Percentiles rank a stretch among this genome's conserved stretches.
Evolutionary conservation across 805 yeast species (phyloP).

Genomic region (Candida ulmi): DNA sequence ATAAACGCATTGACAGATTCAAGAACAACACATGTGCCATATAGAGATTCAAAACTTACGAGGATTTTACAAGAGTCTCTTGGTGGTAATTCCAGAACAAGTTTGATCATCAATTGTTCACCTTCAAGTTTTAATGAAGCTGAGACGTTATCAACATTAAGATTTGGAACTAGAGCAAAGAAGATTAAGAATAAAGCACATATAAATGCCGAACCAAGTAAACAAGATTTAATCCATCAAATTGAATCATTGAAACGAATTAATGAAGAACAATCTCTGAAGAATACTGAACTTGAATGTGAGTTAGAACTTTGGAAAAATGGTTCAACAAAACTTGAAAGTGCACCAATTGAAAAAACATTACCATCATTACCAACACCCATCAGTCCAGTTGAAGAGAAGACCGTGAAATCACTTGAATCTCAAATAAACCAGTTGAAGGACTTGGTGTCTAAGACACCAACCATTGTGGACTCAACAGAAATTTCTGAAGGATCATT

Average conservation of each 20-base stretch:
- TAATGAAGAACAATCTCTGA: slow-evolving; percentile 13
- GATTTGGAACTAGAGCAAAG: slow-evolving; percentile 74
- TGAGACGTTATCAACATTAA: slow-evolving; percentile 66
- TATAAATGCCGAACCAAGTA: slow-evolving; percentile 36
- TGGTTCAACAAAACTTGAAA: slow-evolving; percentile 9
- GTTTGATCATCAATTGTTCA: slow-evolving; percentile 69
- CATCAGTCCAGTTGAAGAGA: neutral
- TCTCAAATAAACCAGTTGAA: slow-evolving; percentile 13
- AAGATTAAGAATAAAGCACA: slow-evolving; percentile 59
- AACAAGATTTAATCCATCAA: slow-evolving; percentile 16
- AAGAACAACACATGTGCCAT: slow-evolving; percentile 60
- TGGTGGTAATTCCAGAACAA: slow-evolving; percentile 79
- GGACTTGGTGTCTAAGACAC: slow-evolving; percentile 8
- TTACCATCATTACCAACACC: slow-evolving; percentile 4
- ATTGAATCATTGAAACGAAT: slow-evolving; percentile 15
- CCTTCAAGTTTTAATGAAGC: slow-evolving; percentile 48
- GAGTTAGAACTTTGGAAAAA: slow-evolving; percentile 22
- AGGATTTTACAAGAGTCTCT: slow-evolving; percentile 72
- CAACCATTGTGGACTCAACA: slow-evolving; percentile 3
- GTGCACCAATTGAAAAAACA: slow-evolving; percentile 1
- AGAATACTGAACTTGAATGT: slow-evolving; percentile 11
- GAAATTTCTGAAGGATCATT: slow-evolving; percentile 1
- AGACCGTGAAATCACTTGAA: slow-evolving; percentile 1
- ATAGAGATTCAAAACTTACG: slow-evolving; percentile 74
- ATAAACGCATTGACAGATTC: slow-evolving; percentile 74